A percentile compares a stretch with the other conserved stretches of the same genome.
Evolutionary conservation across 441 rosid genomes (phyloP).

Genomic region (Melastoma candidum): DNA sequence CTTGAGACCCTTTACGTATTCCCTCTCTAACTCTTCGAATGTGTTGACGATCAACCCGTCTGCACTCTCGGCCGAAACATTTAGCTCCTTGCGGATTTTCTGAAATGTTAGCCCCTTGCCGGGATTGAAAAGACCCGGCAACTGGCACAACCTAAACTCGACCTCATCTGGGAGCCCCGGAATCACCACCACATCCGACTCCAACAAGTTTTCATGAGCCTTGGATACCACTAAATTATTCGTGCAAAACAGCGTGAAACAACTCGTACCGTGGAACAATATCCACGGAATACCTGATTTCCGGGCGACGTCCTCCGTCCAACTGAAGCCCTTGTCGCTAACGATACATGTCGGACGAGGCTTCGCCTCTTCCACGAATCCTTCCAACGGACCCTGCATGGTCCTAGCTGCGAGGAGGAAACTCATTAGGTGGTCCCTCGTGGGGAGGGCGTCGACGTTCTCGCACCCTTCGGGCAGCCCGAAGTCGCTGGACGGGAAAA

Average conservation of each 20-base stretch:
- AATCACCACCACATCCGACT: conserved; percentile 1
- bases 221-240: neutral
- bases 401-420: neutral
- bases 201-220: conserved; percentile 1
- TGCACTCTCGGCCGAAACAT: neutral
- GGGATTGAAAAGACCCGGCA: neutral
- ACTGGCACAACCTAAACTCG: neutral
- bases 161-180: neutral
- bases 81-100: neutral
- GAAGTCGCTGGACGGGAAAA: no score
- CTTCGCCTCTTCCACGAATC: neutral
- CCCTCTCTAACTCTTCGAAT: conserved; percentile 4
- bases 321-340: neutral
- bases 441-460: conserved; percentile 2
- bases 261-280: conserved; percentile 1
- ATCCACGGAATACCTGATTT: conserved; percentile 3
- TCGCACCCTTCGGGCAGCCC: conserved; percentile 1
- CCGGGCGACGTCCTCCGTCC: conserved; percentile 2
- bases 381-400: neutral
- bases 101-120: neutral
- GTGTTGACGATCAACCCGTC: neutral
- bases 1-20: neutral
- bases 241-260: conserved; percentile 2
- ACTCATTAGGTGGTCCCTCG: neutral
- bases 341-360: conserved; percentile 5